Evolutionary conservation across 225 moss, liverwort and hornwort genomes (phyloP).

Genomic region (Anthoceros angustus): DNA sequence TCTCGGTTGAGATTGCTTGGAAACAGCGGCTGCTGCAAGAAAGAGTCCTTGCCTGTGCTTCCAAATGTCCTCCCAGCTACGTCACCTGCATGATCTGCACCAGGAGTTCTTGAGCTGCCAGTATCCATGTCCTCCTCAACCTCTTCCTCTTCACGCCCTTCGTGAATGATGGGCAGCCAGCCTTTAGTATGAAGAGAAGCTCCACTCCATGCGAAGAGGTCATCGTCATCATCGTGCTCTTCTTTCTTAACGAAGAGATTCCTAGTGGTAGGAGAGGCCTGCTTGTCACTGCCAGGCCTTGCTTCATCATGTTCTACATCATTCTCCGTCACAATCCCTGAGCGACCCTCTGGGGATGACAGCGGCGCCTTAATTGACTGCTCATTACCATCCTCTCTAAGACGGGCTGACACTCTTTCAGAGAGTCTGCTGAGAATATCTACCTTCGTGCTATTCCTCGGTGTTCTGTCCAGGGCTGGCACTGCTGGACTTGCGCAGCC

Average conservation of each 20-base stretch:
- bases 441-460: not conserved
- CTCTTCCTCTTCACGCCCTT: not conserved
- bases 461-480: not conserved
- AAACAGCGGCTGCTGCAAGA: not conserved
- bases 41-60: not conserved
- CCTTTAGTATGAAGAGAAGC: not conserved
- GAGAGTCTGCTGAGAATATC: not conserved
- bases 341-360: too few relatives aligned
- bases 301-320: too few relatives aligned
- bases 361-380: too few relatives aligned
- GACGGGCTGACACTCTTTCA: not conserved
- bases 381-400: not conserved
- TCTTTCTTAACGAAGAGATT: not conserved
- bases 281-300: not conserved
- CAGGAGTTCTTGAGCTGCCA: not conserved
- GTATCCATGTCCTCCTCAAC: not conserved
- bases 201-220: not conserved
- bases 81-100: not conserved
- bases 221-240: not conserved
- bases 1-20: slow-evolving; percentile 2
- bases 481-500: not conserved
- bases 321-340: too few relatives aligned
- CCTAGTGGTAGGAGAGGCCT: not conserved
- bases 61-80: not conserved
- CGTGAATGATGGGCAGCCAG: not conserved